A percentile compares a stretch with the other conserved stretches of the same genome.
Conservation (phyloP, 345 rosid genomes). For the Salix purpurea region DNA sequence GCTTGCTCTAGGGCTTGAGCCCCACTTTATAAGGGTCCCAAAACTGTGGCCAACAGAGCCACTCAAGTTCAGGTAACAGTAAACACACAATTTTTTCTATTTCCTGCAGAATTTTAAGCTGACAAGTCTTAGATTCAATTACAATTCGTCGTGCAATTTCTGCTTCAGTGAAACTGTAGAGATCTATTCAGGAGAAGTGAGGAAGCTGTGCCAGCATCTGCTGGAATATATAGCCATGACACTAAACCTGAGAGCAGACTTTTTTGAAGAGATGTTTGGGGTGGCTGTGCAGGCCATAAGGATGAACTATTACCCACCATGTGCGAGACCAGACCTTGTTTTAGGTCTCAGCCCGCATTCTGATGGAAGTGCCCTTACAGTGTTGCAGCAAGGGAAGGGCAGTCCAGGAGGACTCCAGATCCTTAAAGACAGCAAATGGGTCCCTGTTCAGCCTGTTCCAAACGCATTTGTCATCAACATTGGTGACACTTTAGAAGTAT, state of each 20-base stretch:
- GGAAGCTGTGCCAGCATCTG: constrained; percentile 62
- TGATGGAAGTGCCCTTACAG: constrained; percentile 96
- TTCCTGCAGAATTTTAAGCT: neutral
- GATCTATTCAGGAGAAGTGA: constrained; percentile 56
- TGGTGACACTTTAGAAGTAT: constrained; percentile 87
- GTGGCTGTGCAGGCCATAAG: constrained; percentile 86
- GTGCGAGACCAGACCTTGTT: constrained; percentile 93
- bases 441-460: constrained; percentile 57
- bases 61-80: constrained; percentile 56
- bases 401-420: constrained; percentile 76
- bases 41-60: constrained; percentile 80
- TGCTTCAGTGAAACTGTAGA: constrained; percentile 58
- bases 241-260: constrained; percentile 51
- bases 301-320: constrained; percentile 96
- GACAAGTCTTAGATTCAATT: neutral
- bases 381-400: constrained; percentile 70
- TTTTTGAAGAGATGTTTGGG: constrained; percentile 73
- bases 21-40: constrained; percentile 64
- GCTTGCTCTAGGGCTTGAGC: constrained; percentile 90
- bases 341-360: constrained; percentile 95
- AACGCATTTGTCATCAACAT: constrained; percentile 77
- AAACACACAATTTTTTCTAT: neutral
- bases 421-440: constrained; percentile 67
- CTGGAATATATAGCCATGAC: constrained; percentile 53
- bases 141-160: neutral